Percentiles rank a stretch among this genome's conserved stretches.
Evolutionary conservation across 2,329 filamentous ascomycete genomes (phyloP).

Genomic region (Blastomyces gilchristii): DNA sequence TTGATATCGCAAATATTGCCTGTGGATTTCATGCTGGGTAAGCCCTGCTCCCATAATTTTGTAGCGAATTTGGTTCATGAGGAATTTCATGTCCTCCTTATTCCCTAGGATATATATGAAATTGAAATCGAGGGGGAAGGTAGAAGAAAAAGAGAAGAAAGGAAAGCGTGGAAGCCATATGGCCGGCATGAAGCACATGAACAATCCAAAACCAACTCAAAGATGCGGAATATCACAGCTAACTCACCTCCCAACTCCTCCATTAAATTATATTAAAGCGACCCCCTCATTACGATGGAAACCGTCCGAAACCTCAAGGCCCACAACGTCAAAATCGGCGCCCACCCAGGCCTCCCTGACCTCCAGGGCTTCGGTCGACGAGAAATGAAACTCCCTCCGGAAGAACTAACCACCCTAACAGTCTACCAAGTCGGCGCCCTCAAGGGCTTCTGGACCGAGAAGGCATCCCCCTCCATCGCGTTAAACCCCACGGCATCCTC

Average conservation of each 20-base stretch:
- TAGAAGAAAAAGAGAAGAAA: not conserved
- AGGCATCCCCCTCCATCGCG: constrained; percentile 47
- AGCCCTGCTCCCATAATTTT: constrained; percentile 3
- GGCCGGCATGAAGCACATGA: too few relatives aligned
- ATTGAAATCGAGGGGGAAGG: not conserved
- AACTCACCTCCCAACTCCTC: not conserved
- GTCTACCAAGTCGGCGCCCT: constrained; percentile 56
- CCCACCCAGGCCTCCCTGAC: constrained; percentile 56
- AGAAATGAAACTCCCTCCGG: constrained; percentile 48
- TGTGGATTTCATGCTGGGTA: constrained; percentile 46
- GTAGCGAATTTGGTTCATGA: not conserved
- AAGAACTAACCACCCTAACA: constrained; percentile 48
- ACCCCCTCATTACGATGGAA: constrained; percentile 54
- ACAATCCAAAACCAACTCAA: not conserved
- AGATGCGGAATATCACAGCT: not conserved
- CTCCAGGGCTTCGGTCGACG: constrained; percentile 55
- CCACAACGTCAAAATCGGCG: constrained; percentile 48
- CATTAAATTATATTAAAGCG: constrained; percentile 29
- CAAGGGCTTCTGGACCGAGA: constrained; percentile 50
- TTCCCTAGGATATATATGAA: not conserved
- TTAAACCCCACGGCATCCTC: constrained; percentile 53
- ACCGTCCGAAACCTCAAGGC: constrained; percentile 50
- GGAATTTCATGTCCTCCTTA: not conserved
- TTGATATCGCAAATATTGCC: constrained; percentile 54
- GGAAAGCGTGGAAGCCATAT: not conserved